Conservation (phyloP, 2,329 filamentous ascomycete species). For the Exophiala oligosperma region DNA sequence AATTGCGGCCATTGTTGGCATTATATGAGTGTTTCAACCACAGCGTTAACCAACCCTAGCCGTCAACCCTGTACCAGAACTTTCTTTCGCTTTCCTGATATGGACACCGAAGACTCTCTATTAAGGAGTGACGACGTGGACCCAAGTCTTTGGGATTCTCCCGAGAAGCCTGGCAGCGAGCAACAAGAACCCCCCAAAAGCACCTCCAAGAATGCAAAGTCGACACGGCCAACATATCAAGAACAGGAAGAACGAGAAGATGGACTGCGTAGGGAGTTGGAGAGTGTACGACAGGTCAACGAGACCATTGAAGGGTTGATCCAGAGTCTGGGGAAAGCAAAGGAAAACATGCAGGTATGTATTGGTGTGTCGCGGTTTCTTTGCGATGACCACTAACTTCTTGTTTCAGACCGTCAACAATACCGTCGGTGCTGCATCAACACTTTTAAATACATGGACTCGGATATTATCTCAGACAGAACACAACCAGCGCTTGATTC, state of each 20-base stretch:
- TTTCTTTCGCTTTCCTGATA: neutral
- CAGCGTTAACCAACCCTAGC: neutral
- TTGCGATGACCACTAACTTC: neutral
- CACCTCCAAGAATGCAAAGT: slow-evolving; percentile 2
- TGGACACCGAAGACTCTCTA: slow-evolving; percentile 9
- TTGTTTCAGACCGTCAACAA: slow-evolving; percentile 69
- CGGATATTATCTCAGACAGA: slow-evolving; percentile 95
- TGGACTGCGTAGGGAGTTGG: slow-evolving; percentile 73
- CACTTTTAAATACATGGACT: slow-evolving; percentile 91
- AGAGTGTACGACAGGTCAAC: slow-evolving; percentile 83
- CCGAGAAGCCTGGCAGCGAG: slow-evolving; percentile 3
- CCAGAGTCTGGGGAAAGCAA: slow-evolving; percentile 47
- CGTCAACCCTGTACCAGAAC: neutral
- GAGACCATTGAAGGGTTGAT: slow-evolving; percentile 69
- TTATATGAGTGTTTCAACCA: neutral
- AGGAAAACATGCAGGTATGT: slow-evolving; percentile 51
- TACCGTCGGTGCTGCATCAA: slow-evolving; percentile 84
- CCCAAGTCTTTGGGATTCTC: slow-evolving; percentile 17
- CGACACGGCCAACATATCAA: slow-evolving; percentile 16
- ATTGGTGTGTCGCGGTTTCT: slow-evolving; percentile 6
- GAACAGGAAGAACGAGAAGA: slow-evolving; percentile 65
- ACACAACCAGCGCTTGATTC: slow-evolving; percentile 89
- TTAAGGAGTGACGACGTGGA: slow-evolving; percentile 5
- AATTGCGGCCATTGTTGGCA: neutral
- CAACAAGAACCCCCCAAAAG: neutral